Evolutionary conservation across 1,284 basidiomycete genomes (phyloP), one percentile per base, ranked within the genome.

Genomic region (Fomitopsis betulina): DNA sequence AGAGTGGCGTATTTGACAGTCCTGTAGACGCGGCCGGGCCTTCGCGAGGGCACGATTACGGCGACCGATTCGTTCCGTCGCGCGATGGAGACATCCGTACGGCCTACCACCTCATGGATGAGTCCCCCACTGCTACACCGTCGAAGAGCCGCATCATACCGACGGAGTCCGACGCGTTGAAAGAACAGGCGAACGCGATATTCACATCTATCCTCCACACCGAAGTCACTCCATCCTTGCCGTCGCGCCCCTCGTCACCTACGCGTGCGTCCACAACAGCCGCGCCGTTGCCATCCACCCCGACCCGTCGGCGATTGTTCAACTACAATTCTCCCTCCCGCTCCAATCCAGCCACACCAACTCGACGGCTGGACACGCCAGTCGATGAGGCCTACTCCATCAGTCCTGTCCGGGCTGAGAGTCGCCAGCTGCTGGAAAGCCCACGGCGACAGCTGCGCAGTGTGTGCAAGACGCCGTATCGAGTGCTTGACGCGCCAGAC

Each of bases 401-500:
- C 73, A 93, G 89, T 59, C 96, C 96, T 7, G 92, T 98, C 6
- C 89, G 93, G 9, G 85, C 88, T 30, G 88, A 91, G 65, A 93
- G 87, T 63, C 87, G 93, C 54, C 81, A 83, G 49, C 79, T 98
- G n/a, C 83, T 99, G 47, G 85, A 95, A 61, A 91, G 87, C 56
- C 94, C 96, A 0, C 82, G 91, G 33, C 87, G 93, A 57, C 81
- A 89, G 55, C 81, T 93, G 2, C 84, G 96, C 35, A 87, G 82
- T 60, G 88, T 98, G 1, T 93, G 91, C 75, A 96, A 96, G 71
- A 97, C 96, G 0, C 97, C 97, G 0, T 99, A 96, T 78, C 90
- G 98, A 63, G 96, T 99, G 0, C 83, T 99, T 23, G 96, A 99
- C 70, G 97, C 97, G 1, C 97, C 96, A 0, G 96, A 98, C 62